These are phyloP conservation scores for Trichoderma sp. DNA, from an alignment of 2,329 filamentous ascomycete species.

Conservation along the genomic window DNA sequence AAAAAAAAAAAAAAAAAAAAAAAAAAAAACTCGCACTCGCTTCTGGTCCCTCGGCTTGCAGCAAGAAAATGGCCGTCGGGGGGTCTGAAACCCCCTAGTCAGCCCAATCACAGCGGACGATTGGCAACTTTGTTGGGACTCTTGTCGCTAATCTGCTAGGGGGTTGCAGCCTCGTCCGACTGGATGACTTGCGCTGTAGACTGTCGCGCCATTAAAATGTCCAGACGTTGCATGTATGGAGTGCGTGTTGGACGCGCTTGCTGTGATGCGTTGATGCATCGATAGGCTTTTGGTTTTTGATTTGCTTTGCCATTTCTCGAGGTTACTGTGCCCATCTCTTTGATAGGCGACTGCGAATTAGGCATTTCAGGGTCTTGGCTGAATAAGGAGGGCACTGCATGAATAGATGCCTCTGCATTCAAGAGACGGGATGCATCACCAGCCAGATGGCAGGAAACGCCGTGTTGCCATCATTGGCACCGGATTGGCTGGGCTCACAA, in stretches of 20 bases:
- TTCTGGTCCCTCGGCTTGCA: background rate
- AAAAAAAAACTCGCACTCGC: background rate
- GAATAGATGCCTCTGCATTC: background rate
- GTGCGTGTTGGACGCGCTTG: background rate
- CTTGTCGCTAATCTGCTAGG: background rate
- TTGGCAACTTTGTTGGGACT: constrained; percentile 12
- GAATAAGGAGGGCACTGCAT: background rate
- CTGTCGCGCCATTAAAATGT: background rate
- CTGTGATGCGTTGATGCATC: background rate
- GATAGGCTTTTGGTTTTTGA: too few species aligned
- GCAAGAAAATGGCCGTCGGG: background rate
- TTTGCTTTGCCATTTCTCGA: background rate
- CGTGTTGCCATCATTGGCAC: constrained; percentile 42
- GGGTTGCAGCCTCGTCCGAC: background rate
- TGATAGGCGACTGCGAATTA: background rate
- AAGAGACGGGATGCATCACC: background rate
- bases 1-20: background rate
- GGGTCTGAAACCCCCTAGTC: constrained; percentile 15
- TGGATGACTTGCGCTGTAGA: too few species aligned
- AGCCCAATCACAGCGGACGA: background rate
- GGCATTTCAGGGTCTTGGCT: background rate
- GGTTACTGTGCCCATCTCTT: background rate
- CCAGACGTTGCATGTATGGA: background rate
- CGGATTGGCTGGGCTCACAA: constrained; percentile 42
- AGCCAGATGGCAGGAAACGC: background rate